Conservation (phyloP, 331 rosid species). For the Phaseolus coccineus region DNA sequence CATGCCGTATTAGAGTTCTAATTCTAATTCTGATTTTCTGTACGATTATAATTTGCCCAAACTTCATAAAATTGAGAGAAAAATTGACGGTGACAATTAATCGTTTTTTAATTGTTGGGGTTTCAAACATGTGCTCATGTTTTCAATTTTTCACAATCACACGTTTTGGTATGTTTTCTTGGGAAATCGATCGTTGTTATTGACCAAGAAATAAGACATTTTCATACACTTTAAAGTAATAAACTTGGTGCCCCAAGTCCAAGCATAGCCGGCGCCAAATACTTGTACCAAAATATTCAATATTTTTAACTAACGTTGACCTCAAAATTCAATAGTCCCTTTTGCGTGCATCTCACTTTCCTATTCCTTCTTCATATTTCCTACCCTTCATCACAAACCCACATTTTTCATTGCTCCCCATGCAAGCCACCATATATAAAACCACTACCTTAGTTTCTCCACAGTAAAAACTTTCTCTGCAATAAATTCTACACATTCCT, state of each 20-base stretch:
- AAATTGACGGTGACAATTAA: constrained; percentile 20
- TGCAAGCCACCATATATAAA: constrained; percentile 57
- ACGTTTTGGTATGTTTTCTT: constrained; percentile 42
- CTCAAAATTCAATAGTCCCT: constrained; percentile 51
- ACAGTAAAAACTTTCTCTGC: constrained; percentile 21
- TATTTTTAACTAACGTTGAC: constrained; percentile 60
- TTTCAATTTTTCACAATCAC: constrained; percentile 48
- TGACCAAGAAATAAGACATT: constrained; percentile 43
- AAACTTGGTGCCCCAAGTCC: constrained; percentile 38
- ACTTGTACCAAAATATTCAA: constrained; percentile 33
- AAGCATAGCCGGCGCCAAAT: constrained; percentile 64
- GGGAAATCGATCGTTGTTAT: constrained; percentile 44
- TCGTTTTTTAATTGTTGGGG: not conserved
- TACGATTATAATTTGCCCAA: constrained; percentile 14
- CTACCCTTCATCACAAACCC: constrained; percentile 35
- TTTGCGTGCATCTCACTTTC: constrained; percentile 60
- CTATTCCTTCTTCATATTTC: constrained; percentile 45
- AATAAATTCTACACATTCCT: constrained; percentile 40
- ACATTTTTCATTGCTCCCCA: constrained; percentile 53
- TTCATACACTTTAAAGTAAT: constrained; percentile 32
- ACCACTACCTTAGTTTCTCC: constrained; percentile 32
- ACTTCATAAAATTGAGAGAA: constrained; percentile 16
- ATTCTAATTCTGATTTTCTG: constrained; percentile 20
- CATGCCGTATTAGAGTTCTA: constrained; percentile 8
- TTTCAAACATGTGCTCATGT: constrained; percentile 43